Conservation (phyloP, 345 rosid genomes). For the Salix koriyanagi region DNA sequence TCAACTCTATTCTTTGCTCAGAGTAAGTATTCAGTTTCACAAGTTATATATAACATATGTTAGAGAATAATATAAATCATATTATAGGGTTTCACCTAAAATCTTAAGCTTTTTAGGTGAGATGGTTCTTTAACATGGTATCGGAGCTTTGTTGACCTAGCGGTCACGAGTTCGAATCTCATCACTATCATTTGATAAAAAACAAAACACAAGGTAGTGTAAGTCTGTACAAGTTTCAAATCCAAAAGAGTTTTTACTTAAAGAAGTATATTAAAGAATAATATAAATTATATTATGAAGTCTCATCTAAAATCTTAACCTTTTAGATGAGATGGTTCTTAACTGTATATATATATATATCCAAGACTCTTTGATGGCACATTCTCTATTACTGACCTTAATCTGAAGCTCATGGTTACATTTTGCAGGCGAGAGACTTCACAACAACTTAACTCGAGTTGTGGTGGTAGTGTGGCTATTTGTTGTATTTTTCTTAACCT, state of each 20-base stretch:
- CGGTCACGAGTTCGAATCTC: accelerated
- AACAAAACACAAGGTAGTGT: too few relatives aligned
- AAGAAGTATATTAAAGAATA: too few relatives aligned
- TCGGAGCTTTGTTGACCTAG: accelerated
- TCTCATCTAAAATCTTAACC: accelerated
- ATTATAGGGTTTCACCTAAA: too few relatives aligned
- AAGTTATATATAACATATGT: neutral
- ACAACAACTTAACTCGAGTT: conserved; percentile 35
- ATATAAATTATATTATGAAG: too few relatives aligned
- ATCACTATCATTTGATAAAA: too few relatives aligned
- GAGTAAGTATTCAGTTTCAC: conserved; percentile 27
- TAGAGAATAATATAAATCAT: too few relatives aligned
- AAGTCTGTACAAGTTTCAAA: accelerated
- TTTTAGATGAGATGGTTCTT: too few relatives aligned
- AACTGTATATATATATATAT: neutral
- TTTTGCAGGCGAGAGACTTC: conserved; percentile 41
- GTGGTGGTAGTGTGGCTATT: conserved; percentile 57
- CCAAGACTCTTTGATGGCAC: neutral
- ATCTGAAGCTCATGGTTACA: neutral
- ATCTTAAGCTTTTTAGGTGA: too few relatives aligned
- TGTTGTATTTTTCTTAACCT: conserved; percentile 46
- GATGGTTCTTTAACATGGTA: too few relatives aligned
- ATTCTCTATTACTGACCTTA: neutral
- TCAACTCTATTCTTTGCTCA: conserved; percentile 56
- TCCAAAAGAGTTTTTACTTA: accelerated